These are phyloP conservation scores for Nannizzia gypsea DNA, from an alignment of 2,329 filamentous ascomycete genomes.

Conservation along the genomic window DNA sequence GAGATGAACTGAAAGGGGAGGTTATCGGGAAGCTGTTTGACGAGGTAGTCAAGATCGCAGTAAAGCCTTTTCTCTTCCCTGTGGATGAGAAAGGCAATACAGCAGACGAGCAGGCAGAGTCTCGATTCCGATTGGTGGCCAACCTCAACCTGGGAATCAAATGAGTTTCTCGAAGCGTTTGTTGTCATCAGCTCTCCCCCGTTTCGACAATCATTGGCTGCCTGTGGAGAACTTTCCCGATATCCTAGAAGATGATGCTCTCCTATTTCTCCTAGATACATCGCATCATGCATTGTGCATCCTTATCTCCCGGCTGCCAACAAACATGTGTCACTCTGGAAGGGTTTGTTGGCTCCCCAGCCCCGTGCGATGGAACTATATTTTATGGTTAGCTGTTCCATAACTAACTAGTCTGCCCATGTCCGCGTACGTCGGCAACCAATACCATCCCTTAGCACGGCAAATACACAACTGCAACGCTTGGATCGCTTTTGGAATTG, in stretches of 20 bases:
- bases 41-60: conserved; percentile 55
- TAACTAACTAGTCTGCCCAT: not conserved
- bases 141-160: conserved; percentile 32
- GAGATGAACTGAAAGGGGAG: conserved; percentile 52
- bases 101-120: not conserved
- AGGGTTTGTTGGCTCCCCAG: not conserved
- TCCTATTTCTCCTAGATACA: conserved; percentile 1
- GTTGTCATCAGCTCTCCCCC: not conserved
- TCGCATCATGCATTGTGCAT: conserved; percentile 2
- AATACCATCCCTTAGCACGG: not conserved
- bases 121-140: conserved; percentile 28
- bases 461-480: not conserved
- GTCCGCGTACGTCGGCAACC: not conserved
- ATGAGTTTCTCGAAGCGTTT: conserved; percentile 3
- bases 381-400: not conserved
- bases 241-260: not conserved
- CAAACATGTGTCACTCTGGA: conserved; percentile 1
- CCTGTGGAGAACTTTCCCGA: not conserved
- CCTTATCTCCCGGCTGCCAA: not conserved
- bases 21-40: conserved; percentile 68
- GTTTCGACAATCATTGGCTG: not conserved
- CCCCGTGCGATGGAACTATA: not conserved
- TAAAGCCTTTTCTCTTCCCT: conserved; percentile 57
- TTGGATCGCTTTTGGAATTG: conserved; percentile 2
- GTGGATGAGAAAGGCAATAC: conserved; percentile 11